Evolutionary conservation across 139 green algal genomes (phyloP).

Genomic region (Micromonas pusilla): DNA sequence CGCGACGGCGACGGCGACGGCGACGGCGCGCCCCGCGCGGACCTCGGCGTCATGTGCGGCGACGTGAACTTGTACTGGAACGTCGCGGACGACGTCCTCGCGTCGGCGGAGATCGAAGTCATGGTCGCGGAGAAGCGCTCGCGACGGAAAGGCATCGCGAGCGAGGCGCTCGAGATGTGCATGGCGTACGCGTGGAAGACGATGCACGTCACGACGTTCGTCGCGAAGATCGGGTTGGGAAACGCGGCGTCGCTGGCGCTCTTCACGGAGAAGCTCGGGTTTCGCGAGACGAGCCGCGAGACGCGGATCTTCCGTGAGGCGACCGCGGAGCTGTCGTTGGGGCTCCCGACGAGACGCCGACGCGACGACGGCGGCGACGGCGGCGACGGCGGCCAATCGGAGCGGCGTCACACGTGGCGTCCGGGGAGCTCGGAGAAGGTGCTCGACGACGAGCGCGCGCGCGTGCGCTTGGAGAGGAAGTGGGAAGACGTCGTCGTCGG

Average conservation of each 20-base stretch:
- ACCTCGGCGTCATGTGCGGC: constrained; percentile 22
- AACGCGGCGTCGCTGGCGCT: constrained; percentile 28
- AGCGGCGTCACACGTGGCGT: too few species aligned
- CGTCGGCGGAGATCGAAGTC: constrained; percentile 30
- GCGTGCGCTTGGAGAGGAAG: too few species aligned
- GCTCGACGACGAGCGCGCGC: too few species aligned
- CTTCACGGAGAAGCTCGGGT: constrained; percentile 21
- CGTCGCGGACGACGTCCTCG: constrained; percentile 22
- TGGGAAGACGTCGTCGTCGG: too few species aligned
- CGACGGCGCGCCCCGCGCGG: background rate
- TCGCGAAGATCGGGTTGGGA: constrained; percentile 30
- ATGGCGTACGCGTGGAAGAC: constrained; percentile 20
- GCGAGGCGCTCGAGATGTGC: constrained; percentile 31
- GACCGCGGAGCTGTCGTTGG: background rate
- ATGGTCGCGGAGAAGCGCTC: constrained; percentile 25
- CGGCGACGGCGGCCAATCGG: background rate
- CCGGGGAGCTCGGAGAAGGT: too few species aligned
- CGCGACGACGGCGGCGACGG: background rate
- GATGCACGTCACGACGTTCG: constrained; percentile 18
- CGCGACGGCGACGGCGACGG: too few species aligned
- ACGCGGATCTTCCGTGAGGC: background rate
- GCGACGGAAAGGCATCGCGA: constrained; percentile 26
- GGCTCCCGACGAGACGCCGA: background rate
- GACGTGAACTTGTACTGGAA: constrained; percentile 38
- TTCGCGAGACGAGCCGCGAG: background rate